Percentiles rank a stretch among this genome's conserved stretches.
These are phyloP conservation scores for Waltergamsia citrina DNA, from an alignment of 2,329 filamentous ascomycete species.

Conservation along the genomic window DNA sequence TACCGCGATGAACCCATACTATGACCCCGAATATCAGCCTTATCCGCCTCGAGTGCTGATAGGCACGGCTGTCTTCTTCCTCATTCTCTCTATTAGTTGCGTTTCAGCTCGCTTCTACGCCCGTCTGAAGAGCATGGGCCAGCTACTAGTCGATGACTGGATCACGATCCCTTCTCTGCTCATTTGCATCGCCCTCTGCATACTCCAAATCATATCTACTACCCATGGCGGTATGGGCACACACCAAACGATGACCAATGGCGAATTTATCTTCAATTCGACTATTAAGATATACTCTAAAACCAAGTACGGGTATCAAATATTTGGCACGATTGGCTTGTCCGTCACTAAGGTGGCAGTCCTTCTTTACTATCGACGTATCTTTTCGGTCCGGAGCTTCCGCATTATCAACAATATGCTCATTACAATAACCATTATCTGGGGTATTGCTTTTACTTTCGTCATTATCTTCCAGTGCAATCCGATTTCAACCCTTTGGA, in stretches of 20 bases:
- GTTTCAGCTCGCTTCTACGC: background rate
- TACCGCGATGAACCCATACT: slow-evolving; percentile 2
- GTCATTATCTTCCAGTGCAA: slow-evolving; percentile 1
- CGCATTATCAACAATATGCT: slow-evolving; percentile 6
- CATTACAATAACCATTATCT: slow-evolving; percentile 6
- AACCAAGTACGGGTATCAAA: slow-evolving; percentile 1
- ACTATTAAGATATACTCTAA: background rate
- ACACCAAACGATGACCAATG: background rate
- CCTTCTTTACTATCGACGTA: slow-evolving; percentile 8
- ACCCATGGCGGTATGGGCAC: background rate
- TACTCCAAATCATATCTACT: slow-evolving; percentile 1
- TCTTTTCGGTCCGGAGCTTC: slow-evolving; percentile 6
- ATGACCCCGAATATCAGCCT: slow-evolving; percentile 1
- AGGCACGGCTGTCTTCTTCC: slow-evolving; percentile 1
- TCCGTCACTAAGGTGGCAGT: slow-evolving; percentile 8
- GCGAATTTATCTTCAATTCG: background rate
- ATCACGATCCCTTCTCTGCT: background rate
- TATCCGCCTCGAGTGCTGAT: slow-evolving; percentile 1
- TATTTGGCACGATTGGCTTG: slow-evolving; percentile 3
- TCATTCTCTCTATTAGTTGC: background rate
- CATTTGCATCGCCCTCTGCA: background rate
- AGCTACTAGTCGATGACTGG: slow-evolving; percentile 1
- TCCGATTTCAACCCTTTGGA: background rate
- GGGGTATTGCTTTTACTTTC: slow-evolving; percentile 5
- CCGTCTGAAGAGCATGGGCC: background rate